Percentiles rank a stretch among this genome's conserved stretches.
Conservation (phyloP, 169 alveolate genomes). For the Cryptosporidium sp. region DNA sequence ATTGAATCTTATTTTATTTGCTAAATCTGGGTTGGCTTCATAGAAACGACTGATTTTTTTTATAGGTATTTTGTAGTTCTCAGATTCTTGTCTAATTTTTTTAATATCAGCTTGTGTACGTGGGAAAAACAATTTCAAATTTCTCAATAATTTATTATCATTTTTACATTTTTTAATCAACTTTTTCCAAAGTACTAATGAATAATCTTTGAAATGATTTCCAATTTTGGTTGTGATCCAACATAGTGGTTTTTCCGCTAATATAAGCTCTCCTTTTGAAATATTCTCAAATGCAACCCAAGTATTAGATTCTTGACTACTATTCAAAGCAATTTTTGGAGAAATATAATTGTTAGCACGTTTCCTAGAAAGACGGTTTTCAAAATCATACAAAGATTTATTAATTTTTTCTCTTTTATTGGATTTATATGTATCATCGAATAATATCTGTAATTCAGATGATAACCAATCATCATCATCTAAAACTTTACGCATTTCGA, state of each 20-base stretch:
- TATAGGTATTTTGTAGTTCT: constrained; percentile 12
- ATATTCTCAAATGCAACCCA: constrained; percentile 19
- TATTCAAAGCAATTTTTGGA: neutral
- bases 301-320: neutral
- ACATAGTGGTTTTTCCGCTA: constrained; percentile 33
- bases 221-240: constrained; percentile 4
- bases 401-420: neutral
- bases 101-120: constrained; percentile 50
- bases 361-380: neutral
- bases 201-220: neutral
- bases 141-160: neutral
- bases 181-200: constrained; percentile 27
- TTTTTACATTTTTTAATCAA: neutral
- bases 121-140: constrained; percentile 12
- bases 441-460: constrained; percentile 18
- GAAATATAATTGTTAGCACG: neutral
- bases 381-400: neutral
- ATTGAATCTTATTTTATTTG: neutral
- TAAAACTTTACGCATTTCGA: neutral
- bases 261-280: constrained; percentile 9
- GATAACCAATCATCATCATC: constrained; percentile 52
- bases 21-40: neutral
- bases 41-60: neutral
- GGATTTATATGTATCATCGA: neutral
- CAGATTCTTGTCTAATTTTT: neutral